Evolutionary conservation across 345 rosid species (phyloP).

Genomic region (Populus deltoides): DNA sequence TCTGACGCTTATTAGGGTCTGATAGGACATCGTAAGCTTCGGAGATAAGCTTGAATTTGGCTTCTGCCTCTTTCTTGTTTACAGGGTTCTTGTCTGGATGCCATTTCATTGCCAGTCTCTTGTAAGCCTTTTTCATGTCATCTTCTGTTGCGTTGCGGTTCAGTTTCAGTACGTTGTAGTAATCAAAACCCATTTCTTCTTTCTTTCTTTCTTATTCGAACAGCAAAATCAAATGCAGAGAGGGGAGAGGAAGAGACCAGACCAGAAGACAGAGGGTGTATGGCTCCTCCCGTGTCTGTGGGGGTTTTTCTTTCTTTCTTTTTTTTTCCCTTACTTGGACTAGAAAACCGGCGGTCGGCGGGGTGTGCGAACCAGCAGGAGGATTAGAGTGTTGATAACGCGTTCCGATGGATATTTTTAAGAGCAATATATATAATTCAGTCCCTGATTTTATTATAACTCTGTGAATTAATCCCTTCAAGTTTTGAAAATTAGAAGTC

Average conservation of each 20-base stretch:
- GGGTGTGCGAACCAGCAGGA: background rate
- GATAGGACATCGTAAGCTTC: constrained; percentile 84
- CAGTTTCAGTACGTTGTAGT: constrained; percentile 80
- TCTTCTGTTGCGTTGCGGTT: constrained; percentile 62
- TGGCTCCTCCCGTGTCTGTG: background rate
- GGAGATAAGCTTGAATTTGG: constrained; percentile 77
- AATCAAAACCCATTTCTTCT: constrained; percentile 69
- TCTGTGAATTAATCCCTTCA: background rate
- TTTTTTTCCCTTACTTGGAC: background rate
- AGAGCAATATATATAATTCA: background rate
- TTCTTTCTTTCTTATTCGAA: background rate
- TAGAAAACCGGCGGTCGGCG: constrained; percentile 27
- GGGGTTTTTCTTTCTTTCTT: too few relatives aligned
- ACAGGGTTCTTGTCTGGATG: constrained; percentile 87
- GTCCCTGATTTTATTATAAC: background rate
- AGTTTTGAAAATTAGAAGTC: accelerated
- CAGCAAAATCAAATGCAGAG: background rate
- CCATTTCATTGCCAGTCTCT: constrained; percentile 79
- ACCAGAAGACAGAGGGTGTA: background rate
- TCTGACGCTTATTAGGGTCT: constrained; percentile 75
- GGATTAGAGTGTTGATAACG: background rate
- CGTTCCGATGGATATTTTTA: background rate
- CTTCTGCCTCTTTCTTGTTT: constrained; percentile 71
- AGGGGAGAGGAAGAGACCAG: background rate
- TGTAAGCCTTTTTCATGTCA: constrained; percentile 72